Percentiles rank a stretch among this genome's conserved stretches.
Evolutionary conservation across 768 basidiomycete genomes (phyloP).

Genomic region (Tubosaeta sp.): DNA sequence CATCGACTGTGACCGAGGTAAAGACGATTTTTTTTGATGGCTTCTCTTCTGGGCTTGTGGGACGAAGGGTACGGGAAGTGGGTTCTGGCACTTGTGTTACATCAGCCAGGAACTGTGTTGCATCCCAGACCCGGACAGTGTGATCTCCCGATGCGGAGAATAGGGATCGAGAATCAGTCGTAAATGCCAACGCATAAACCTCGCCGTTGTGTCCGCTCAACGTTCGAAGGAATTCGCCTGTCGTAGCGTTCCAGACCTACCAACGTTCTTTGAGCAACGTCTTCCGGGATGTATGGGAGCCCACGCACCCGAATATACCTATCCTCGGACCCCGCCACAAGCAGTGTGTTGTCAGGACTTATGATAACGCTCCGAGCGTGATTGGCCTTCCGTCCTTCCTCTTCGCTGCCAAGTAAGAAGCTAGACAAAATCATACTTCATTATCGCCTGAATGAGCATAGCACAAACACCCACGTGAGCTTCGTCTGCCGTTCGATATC

Average conservation of each 20-base stretch:
- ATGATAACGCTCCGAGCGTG: slow-evolving; percentile 31
- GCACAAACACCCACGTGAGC: slow-evolving; percentile 18
- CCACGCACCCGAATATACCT: slow-evolving; percentile 29
- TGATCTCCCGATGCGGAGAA: slow-evolving; percentile 36
- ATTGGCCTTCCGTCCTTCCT: slow-evolving; percentile 19
- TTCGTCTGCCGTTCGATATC: slow-evolving; percentile 24
- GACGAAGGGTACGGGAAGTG: slow-evolving; percentile 17
- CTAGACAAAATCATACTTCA: slow-evolving; percentile 3
- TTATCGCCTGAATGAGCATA: neutral
- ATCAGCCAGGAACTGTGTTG: slow-evolving; percentile 20
- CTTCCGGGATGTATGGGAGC: neutral
- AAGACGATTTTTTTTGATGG: slow-evolving; percentile 23
- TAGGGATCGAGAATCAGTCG: slow-evolving; percentile 30
- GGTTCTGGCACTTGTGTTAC: slow-evolving; percentile 17
- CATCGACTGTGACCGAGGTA: slow-evolving; percentile 28
- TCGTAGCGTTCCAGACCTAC: slow-evolving; percentile 26
- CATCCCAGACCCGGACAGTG: slow-evolving; percentile 35
- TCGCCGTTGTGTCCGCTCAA: slow-evolving; percentile 31
- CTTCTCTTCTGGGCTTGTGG: slow-evolving; percentile 12
- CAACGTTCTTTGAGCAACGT: slow-evolving; percentile 2
- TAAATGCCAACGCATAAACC: slow-evolving; percentile 36
- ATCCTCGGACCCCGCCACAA: slow-evolving; percentile 34
- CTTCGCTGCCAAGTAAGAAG: slow-evolving; percentile 26
- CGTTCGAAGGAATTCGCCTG: slow-evolving; percentile 26
- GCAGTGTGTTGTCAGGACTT: slow-evolving; percentile 28